phyloP scores from a whole-genome alignment of 306 rosid species.

The Vicia villosa region DNA sequence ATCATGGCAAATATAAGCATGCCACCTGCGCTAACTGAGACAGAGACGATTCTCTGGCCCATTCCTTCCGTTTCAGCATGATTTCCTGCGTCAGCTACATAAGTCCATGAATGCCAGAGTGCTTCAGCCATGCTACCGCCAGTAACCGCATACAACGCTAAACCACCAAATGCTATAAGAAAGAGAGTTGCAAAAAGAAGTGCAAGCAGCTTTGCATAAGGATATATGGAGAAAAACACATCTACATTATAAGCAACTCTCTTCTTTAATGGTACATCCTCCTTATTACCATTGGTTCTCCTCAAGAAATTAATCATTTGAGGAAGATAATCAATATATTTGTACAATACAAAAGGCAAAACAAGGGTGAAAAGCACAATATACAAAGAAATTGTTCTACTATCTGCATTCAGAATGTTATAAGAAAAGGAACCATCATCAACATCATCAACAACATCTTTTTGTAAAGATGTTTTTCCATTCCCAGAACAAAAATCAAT shows the following conservation, averaged over 20 bases:
- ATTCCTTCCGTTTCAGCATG: slow-evolving; percentile 96
- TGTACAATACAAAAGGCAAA: slow-evolving; percentile 73
- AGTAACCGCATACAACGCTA: slow-evolving; percentile 91
- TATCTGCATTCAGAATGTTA: slow-evolving; percentile 42
- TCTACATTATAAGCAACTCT: slow-evolving; percentile 89
- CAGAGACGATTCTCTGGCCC: slow-evolving; percentile 95
- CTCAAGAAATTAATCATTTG: slow-evolving; percentile 52
- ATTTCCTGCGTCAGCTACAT: slow-evolving; percentile 94
- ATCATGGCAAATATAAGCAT: slow-evolving; percentile 99
- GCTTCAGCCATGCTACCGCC: slow-evolving; percentile 88
- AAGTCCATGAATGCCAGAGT: slow-evolving; percentile 98
- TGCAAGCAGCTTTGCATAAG: slow-evolving; percentile 93
- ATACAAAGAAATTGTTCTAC: slow-evolving; percentile 74
- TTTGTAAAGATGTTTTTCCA: slow-evolving; percentile 30
- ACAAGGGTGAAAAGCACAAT: slow-evolving; percentile 59
- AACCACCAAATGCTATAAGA: slow-evolving; percentile 90
- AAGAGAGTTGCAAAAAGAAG: slow-evolving; percentile 92
- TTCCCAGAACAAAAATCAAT: slow-evolving; percentile 35
- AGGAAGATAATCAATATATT: slow-evolving; percentile 78
- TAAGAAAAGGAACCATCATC: slow-evolving; percentile 29
- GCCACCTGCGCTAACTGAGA: slow-evolving; percentile 95
- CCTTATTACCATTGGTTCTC: slow-evolving; percentile 65
- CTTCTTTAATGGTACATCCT: slow-evolving; percentile 86
- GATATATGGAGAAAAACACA: slow-evolving; percentile 91
- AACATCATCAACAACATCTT: slow-evolving; percentile 11